phyloP scores from a whole-genome alignment of 1,139 yeast genomes.

The Torulaspora globosa region DNA sequence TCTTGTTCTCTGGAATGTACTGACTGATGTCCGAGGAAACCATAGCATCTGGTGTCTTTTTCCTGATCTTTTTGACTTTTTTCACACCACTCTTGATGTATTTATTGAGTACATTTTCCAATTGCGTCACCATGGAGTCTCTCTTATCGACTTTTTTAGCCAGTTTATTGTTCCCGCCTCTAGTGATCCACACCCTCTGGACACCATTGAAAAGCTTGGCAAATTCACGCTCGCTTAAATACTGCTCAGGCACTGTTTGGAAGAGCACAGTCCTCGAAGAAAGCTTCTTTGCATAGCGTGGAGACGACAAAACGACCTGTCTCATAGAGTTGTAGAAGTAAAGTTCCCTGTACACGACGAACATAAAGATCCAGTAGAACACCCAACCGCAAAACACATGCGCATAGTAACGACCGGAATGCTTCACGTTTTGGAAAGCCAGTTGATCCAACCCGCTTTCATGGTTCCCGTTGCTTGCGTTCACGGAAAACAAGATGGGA shows the following conservation, averaged over 20 bases:
- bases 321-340: slow-evolving; percentile 74
- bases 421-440: slow-evolving; percentile 66
- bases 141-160: slow-evolving; percentile 58
- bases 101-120: slow-evolving; percentile 71
- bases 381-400: slow-evolving; percentile 81
- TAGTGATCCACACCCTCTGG: slow-evolving; percentile 67
- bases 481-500: slow-evolving; percentile 60
- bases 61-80: slow-evolving; percentile 56
- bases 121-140: slow-evolving; percentile 52
- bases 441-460: slow-evolving; percentile 67
- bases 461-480: slow-evolving; percentile 57
- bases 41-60: slow-evolving; percentile 37
- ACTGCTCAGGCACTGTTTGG: slow-evolving; percentile 71
- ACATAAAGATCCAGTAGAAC: slow-evolving; percentile 66
- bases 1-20: slow-evolving; percentile 72
- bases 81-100: slow-evolving; percentile 55
- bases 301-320: slow-evolving; percentile 76
- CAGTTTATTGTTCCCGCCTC: slow-evolving; percentile 55
- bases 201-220: slow-evolving; percentile 65
- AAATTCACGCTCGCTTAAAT: slow-evolving; percentile 60
- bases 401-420: slow-evolving; percentile 66
- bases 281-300: slow-evolving; percentile 66
- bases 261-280: slow-evolving; percentile 77
- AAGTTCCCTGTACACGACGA: slow-evolving; percentile 75
- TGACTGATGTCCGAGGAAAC: slow-evolving; percentile 51